phyloP scores from a whole-genome alignment of 2,329 filamentous ascomycete genomes.

The Fusarium staphyleae region DNA sequence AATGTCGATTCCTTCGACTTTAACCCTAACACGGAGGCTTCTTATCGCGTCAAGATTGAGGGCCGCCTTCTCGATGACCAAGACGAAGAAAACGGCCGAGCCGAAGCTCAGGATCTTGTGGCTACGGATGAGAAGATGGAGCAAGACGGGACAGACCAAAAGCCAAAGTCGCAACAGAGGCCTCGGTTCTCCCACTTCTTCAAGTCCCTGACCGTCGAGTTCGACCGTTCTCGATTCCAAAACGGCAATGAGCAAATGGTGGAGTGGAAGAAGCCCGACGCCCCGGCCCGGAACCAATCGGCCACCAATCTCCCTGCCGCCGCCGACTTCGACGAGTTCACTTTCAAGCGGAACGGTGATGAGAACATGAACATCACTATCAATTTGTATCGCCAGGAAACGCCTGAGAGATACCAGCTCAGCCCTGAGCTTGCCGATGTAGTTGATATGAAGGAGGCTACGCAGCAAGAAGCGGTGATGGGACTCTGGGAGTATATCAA shows the following conservation, averaged over 20 bases:
- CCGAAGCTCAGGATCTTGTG: constrained; percentile 54
- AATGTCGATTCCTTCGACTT: constrained; percentile 84
- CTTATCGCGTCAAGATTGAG: constrained; percentile 91
- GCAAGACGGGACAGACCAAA: constrained; percentile 44
- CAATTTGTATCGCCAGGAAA: constrained; percentile 84
- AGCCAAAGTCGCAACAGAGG: constrained; percentile 51
- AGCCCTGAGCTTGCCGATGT: constrained; percentile 82
- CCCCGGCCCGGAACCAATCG: constrained; percentile 58
- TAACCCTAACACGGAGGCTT: constrained; percentile 75
- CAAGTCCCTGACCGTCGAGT: constrained; percentile 77
- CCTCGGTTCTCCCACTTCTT: constrained; percentile 80
- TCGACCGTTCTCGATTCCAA: constrained; percentile 68
- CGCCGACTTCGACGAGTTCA: constrained; percentile 86
- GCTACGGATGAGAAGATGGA: constrained; percentile 40
- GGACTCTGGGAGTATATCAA: constrained; percentile 96
- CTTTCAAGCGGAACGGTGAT: constrained; percentile 90
- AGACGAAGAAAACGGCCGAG: constrained; percentile 62
- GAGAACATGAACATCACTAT: constrained; percentile 92
- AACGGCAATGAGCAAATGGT: constrained; percentile 65
- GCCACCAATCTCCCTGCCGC: constrained; percentile 56
- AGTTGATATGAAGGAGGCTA: constrained; percentile 85
- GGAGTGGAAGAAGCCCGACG: constrained; percentile 86
- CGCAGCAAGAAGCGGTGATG: constrained; percentile 86
- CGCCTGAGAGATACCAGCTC: constrained; percentile 82
- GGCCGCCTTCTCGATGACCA: constrained; percentile 80